Evolutionary conservation across 352 stramenopile genomes (phyloP).

Genomic region (Globisporangium alternatum): DNA sequence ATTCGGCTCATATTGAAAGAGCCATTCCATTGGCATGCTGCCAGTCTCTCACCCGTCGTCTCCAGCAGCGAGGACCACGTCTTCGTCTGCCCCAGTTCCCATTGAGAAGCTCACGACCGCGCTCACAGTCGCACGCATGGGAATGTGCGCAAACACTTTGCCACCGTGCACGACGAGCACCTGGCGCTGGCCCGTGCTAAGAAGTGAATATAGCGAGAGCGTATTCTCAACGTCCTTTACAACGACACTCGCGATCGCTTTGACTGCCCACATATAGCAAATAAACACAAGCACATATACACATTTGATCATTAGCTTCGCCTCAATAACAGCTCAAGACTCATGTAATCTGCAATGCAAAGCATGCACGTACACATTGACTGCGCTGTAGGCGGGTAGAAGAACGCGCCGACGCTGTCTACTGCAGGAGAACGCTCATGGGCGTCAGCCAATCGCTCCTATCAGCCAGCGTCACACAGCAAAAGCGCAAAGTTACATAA

Average conservation of each 20-base stretch:
- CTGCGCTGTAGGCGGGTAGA: conserved; percentile 27
- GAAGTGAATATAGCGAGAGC: conserved; percentile 46
- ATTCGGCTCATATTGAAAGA: not conserved
- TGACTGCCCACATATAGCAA: conserved; percentile 11
- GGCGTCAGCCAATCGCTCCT: conserved; percentile 1
- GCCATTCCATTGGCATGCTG: not conserved
- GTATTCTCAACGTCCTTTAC: conserved; percentile 50
- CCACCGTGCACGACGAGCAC: conserved; percentile 45
- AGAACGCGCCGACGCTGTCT: conserved; percentile 16
- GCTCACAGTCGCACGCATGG: conserved; percentile 26
- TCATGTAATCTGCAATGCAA: not conserved
- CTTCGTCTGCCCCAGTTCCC: conserved; percentile 14
- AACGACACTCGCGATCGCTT: conserved; percentile 29
- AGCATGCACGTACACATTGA: conserved; percentile 14
- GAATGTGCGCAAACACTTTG: conserved; percentile 27
- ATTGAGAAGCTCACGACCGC: conserved; percentile 26
- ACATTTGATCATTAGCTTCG: not conserved
- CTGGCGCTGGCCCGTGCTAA: conserved; percentile 41
- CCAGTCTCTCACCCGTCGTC: conserved; percentile 36
- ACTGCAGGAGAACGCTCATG: not conserved
- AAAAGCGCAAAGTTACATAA: not conserved
- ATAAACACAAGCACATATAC: not conserved
- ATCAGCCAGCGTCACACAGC: conserved; percentile 13
- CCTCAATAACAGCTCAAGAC: not conserved
- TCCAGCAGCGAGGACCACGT: conserved; percentile 38